Conservation (phyloP, 2,329 filamentous ascomycete genomes). For the Calonectria pseudoturangicola region DNA sequence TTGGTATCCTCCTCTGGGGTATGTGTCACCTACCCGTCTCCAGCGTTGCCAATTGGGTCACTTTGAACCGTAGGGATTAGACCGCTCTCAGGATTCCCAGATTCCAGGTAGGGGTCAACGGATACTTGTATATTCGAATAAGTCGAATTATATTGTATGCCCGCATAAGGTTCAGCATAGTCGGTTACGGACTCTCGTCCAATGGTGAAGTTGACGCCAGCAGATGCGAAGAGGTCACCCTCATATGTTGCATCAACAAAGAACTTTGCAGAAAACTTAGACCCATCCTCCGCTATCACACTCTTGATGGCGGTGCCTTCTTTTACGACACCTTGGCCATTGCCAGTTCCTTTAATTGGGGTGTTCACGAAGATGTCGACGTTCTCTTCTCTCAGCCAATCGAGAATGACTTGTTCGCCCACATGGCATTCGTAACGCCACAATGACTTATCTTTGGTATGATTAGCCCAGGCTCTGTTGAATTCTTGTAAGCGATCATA, state of each 20-base stretch:
- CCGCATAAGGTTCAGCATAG: background rate
- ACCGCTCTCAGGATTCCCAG: background rate
- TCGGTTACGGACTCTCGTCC: background rate
- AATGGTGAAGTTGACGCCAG: background rate
- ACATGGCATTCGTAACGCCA: conserved; percentile 14
- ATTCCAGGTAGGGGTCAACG: background rate
- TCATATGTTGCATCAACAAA: conserved; percentile 1
- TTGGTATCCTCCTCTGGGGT: background rate
- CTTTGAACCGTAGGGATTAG: background rate
- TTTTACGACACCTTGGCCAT: background rate
- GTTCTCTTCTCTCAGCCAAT: background rate
- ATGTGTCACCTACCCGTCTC: background rate
- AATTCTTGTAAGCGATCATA: background rate
- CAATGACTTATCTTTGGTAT: conserved; percentile 2
- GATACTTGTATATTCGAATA: conserved; percentile 7
- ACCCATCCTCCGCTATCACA: background rate
- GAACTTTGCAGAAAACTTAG: background rate
- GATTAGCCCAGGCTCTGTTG: background rate
- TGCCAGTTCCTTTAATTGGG: background rate
- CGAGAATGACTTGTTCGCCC: background rate
- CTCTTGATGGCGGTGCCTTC: background rate
- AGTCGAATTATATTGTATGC: background rate
- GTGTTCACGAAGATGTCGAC: background rate
- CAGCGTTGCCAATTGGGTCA: background rate
- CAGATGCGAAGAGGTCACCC: background rate